Conservation (phyloP, 257 asterid genomes). For the Penstemon davidsonii region DNA sequence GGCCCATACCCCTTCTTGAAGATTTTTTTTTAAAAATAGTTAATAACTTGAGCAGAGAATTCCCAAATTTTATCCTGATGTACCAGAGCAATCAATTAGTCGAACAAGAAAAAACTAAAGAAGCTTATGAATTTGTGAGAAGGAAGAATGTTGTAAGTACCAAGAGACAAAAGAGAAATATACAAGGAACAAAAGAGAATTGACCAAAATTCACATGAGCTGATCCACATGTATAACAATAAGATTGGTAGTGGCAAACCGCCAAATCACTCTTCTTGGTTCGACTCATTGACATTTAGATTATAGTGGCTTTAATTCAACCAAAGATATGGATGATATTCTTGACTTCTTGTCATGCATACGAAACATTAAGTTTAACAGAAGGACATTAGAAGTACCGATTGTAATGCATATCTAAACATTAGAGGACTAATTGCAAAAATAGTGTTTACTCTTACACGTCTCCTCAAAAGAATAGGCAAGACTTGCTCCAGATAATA, state of each 20-base stretch:
- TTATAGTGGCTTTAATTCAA: constrained; percentile 7
- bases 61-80: not conserved
- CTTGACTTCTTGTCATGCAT: constrained; percentile 3
- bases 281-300: constrained; percentile 20
- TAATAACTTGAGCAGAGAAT: not conserved
- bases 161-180: not conserved
- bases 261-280: constrained; percentile 15
- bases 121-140: not conserved
- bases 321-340: not conserved
- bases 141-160: not conserved
- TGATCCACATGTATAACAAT: constrained; percentile 18
- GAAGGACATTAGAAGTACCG: constrained; percentile 16
- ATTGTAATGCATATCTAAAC: constrained; percentile 5
- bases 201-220: constrained; percentile 8
- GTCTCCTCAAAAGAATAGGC: constrained; percentile 88
- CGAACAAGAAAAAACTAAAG: not conserved
- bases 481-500: constrained; percentile 94
- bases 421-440: constrained; percentile 15
- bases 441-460: constrained; percentile 52
- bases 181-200: not conserved
- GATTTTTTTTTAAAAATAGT: too few relatives aligned
- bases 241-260: constrained; percentile 11
- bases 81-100: not conserved
- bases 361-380: not conserved
- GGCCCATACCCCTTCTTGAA: not conserved